phyloP scores from a whole-genome alignment of 768 basidiomycete species.

The Amanita rimosa region DNA sequence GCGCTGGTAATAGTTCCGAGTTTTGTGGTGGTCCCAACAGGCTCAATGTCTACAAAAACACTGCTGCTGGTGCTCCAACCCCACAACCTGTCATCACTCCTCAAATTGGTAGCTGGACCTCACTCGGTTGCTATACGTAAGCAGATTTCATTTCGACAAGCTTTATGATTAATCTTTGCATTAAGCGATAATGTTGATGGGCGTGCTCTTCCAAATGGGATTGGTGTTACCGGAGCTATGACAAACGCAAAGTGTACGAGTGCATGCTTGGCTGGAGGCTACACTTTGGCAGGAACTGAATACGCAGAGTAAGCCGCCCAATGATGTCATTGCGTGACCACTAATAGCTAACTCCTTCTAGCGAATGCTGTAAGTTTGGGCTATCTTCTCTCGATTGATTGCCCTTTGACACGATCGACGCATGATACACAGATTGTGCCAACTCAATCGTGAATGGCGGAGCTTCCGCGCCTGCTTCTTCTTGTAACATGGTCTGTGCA shows the following conservation, averaged over 20 bases:
- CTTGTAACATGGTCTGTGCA: conserved; percentile 57
- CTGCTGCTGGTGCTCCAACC: too few species aligned
- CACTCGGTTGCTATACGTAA: conserved; percentile 66
- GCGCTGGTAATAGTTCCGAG: too few species aligned
- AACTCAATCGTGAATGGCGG: conserved; percentile 32
- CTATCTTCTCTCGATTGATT: conserved; percentile 6
- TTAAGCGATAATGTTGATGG: conserved; percentile 32
- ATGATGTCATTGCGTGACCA: not conserved
- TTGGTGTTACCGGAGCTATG: conserved; percentile 27
- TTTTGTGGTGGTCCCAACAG: too few species aligned
- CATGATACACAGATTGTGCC: conserved; percentile 33
- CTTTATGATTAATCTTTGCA: conserved; percentile 15
- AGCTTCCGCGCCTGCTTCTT: conserved; percentile 31
- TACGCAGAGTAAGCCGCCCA: conserved; percentile 21
- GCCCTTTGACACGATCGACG: conserved; percentile 5
- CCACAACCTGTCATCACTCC: too few species aligned
- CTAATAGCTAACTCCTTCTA: conserved; percentile 27
- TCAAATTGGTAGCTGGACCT: conserved; percentile 43
- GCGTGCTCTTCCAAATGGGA: conserved; percentile 27
- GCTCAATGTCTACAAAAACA: too few species aligned
- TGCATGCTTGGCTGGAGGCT: conserved; percentile 47
- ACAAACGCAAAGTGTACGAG: conserved; percentile 48
- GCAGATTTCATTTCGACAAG: conserved; percentile 12
- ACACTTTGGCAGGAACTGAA: conserved; percentile 25
- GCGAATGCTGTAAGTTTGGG: conserved; percentile 41